Evolutionary conservation across 768 basidiomycete genomes (phyloP).

Genomic region (Boletus patriciae): DNA sequence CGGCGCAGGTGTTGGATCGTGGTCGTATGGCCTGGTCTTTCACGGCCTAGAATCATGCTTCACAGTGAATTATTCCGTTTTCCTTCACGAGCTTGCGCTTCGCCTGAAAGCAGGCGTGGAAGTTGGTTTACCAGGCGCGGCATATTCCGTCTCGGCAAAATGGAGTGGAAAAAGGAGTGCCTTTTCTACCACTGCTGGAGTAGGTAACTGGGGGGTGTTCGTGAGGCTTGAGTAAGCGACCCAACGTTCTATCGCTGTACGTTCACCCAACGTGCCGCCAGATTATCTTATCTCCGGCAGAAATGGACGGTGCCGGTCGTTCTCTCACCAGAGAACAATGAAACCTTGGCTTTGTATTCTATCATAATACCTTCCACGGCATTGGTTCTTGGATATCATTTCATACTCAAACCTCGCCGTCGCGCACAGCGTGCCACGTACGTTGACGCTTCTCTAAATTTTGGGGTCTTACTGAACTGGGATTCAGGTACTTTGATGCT

Average conservation of each 20-base stretch:
- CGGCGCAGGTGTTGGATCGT: constrained; percentile 45
- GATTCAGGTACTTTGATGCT: constrained; percentile 61
- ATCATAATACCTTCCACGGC: constrained; percentile 56
- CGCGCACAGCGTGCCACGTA: constrained; percentile 56
- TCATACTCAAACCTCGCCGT: constrained; percentile 55
- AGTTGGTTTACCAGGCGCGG: constrained; percentile 45
- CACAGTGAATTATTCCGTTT: constrained; percentile 50
- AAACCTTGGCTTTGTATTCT: constrained; percentile 49
- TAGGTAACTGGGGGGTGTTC: constrained; percentile 48
- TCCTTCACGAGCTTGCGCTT: constrained; percentile 55
- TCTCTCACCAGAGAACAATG: constrained; percentile 50
- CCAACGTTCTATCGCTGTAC: constrained; percentile 7
- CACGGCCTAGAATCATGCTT: constrained; percentile 48
- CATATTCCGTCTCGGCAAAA: constrained; percentile 43
- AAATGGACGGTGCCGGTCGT: constrained; percentile 56
- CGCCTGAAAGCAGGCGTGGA: constrained; percentile 52
- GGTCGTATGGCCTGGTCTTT: constrained; percentile 50
- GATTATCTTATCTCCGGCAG: constrained; percentile 58
- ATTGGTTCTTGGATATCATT: constrained; percentile 54
- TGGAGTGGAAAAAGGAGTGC: constrained; percentile 50
- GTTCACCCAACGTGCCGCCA: constrained; percentile 30
- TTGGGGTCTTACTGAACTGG: constrained; percentile 17
- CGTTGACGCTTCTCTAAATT: constrained; percentile 13
- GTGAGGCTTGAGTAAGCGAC: constrained; percentile 53
- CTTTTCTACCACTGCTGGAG: constrained; percentile 45